Evolutionary conservation across 129 eudicot genomes (phyloP), one percentile per base, ranked within the genome.

Genomic region (Tagetes patula): DNA sequence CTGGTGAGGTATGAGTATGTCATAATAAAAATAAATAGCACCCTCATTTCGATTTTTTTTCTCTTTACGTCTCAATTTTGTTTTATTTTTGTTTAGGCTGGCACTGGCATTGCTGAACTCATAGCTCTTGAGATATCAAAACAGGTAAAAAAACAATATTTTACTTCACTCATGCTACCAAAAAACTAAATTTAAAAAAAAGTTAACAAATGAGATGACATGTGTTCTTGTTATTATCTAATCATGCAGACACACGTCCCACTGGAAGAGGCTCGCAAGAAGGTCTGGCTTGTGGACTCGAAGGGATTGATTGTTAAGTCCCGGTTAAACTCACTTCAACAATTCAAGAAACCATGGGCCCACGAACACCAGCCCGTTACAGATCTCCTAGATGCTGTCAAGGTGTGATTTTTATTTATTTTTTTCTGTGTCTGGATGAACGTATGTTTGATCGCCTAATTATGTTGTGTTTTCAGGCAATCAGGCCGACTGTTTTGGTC

Each of bases 81-180:
- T 70, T 14, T 42, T 67, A 37, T 77, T 52, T 33, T 67, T 47
- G 40, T 36, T 37, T 88, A 91, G 97, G 97, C 97, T 79, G 97
- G 97, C n/a, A 91, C 97, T 9, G 97, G 97, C 41, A 91, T 91
- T 70, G 97, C 97, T 33, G 97, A 91, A 70, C 96, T 91, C 74
- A 84, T 91, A 76, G 97, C 96, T 10, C 93, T 88, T 50, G 90
- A 91, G 81, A 91, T 91, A 43, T 88, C 97, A 65, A 91, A 91
- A 79, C 97, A 91, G 97, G 97, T 91, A 2, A 69, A 67, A 47
- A 32, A 14, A 49, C 39, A 6, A 43, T 47, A 33, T 65, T 34
- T 34, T 70, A 1, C 33, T 14, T 53, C 32, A 27, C 5, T n/a
- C 59, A 1, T 50, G 12, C 14, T 30, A 32, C 37, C 32, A 12